Percentiles rank a stretch among this genome's conserved stretches.
phyloP scores from a whole-genome alignment of 192 early-diverging fungal genomes.

The Fimicolochytrium jonesii region DNA sequence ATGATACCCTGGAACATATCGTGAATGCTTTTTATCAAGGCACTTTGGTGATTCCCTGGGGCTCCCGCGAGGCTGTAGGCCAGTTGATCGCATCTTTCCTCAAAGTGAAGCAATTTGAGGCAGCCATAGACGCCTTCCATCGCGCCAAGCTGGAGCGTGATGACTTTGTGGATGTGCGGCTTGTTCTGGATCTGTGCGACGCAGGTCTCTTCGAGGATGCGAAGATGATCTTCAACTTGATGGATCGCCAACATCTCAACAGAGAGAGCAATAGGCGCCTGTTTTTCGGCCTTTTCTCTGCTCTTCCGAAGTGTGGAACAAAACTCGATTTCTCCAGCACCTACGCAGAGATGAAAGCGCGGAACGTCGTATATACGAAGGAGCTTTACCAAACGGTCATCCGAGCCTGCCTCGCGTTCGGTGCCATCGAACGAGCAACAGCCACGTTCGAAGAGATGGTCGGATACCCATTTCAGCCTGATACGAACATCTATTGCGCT shows the following conservation, averaged over 20 bases:
- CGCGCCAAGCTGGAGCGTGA: too few relatives aligned
- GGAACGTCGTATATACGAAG: background rate
- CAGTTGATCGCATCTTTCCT: too few relatives aligned
- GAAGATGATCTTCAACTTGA: background rate
- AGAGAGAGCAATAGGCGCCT: background rate
- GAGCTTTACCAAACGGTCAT: background rate
- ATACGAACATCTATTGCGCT: background rate
- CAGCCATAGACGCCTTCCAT: too few relatives aligned
- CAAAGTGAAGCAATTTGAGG: too few relatives aligned
- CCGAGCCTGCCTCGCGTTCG: background rate
- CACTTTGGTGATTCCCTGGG: too few relatives aligned
- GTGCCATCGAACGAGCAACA: background rate
- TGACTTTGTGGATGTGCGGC: too few relatives aligned
- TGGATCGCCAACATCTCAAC: too few relatives aligned
- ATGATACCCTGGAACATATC: too few relatives aligned
- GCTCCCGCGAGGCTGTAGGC: too few relatives aligned
- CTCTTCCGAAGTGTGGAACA: background rate
- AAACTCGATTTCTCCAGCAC: background rate
- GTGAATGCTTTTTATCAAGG: too few relatives aligned
- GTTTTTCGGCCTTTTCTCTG: background rate
- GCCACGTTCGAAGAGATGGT: slow-evolving; percentile 5
- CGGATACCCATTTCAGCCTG: background rate
- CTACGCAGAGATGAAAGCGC: background rate
- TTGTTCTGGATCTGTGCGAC: background rate
- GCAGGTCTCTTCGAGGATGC: slow-evolving; percentile 4